These are phyloP conservation scores for Leersia perrieri DNA, from an alignment of 176 grass and related monocot species.

Conservation along the genomic window DNA sequence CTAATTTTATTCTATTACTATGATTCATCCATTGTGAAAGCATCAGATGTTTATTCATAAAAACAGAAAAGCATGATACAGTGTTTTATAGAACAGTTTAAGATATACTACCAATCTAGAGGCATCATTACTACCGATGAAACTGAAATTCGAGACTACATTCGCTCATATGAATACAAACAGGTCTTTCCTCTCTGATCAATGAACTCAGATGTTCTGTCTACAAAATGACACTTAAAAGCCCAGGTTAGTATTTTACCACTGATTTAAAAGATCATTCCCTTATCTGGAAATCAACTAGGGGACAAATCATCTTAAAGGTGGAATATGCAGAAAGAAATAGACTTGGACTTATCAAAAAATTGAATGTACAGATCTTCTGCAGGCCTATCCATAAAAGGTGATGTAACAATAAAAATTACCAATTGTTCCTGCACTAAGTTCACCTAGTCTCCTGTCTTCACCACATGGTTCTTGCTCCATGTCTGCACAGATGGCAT, in stretches of 20 bases:
- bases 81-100: background rate
- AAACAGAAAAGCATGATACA: background rate
- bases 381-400: background rate
- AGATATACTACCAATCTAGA: background rate
- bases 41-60: slow-evolving; percentile 14
- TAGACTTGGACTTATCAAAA: background rate
- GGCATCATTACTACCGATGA: background rate
- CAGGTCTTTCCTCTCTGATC: background rate
- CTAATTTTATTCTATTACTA: background rate
- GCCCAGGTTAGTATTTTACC: background rate
- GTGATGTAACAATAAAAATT: slow-evolving; percentile 4
- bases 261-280: background rate
- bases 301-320: background rate
- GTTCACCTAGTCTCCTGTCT: slow-evolving; percentile 52
- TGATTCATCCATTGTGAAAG: background rate
- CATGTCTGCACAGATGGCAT: slow-evolving; percentile 45
- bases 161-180: background rate
- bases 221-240: background rate
- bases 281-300: background rate
- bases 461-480: slow-evolving; percentile 45
- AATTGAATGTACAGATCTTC: background rate
- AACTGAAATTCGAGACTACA: background rate
- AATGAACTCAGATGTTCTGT: slow-evolving; percentile 1
- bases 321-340: background rate
- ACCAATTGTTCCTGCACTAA: slow-evolving; percentile 58